phyloP scores from a whole-genome alignment of 176 grass and related monocot species.

The Lolium multiflorum region DNA sequence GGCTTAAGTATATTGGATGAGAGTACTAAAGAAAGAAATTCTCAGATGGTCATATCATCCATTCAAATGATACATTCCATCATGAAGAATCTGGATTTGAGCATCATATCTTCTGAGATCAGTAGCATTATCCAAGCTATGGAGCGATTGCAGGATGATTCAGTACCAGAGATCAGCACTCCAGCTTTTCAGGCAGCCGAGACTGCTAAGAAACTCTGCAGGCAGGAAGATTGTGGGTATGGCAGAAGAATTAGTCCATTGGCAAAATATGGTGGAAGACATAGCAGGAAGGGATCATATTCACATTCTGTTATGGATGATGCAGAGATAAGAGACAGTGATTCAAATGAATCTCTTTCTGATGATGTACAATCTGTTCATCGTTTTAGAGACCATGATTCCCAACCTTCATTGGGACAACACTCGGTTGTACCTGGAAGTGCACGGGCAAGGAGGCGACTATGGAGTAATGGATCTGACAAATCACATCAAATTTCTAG shows the following conservation, averaged over 20 bases:
- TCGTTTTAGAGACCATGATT: constrained; percentile 46
- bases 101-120: constrained; percentile 73
- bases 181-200: constrained; percentile 56
- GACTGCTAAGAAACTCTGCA: constrained; percentile 48
- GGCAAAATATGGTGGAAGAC: constrained; percentile 24
- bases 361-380: constrained; percentile 28
- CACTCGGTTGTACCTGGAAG: constrained; percentile 27
- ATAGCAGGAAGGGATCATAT: constrained; percentile 41
- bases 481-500: constrained; percentile 29
- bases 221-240: constrained; percentile 22
- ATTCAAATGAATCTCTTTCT: constrained; percentile 45
- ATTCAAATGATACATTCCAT: constrained; percentile 71
- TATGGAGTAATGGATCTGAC: constrained; percentile 43
- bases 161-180: constrained; percentile 36
- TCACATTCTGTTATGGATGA: constrained; percentile 44
- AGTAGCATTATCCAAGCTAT: constrained; percentile 52
- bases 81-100: constrained; percentile 58
- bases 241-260: constrained; percentile 43
- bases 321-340: constrained; percentile 43
- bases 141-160: constrained; percentile 38
- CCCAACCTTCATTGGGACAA: constrained; percentile 26
- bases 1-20: constrained; percentile 59
- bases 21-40: constrained; percentile 26
- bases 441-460: constrained; percentile 34
- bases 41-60: constrained; percentile 48